Base-by-base conservation (phyloP, 2,329 filamentous ascomycete species). In the Epichloe hybrida region DNA sequence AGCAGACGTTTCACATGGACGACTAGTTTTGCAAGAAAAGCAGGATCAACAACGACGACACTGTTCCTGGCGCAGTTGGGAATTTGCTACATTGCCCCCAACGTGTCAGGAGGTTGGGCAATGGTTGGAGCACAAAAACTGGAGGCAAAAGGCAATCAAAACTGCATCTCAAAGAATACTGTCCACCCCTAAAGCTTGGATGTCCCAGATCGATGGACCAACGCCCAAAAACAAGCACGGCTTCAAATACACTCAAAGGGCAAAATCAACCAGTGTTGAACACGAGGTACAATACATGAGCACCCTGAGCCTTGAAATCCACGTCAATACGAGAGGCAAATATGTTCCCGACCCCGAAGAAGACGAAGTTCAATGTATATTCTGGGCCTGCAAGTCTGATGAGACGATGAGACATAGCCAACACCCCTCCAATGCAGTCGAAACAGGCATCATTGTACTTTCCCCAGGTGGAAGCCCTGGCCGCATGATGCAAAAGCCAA, bases 201-300 rank as follows among this genome's bases (percentile, higher is more conserved):
- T 89, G 5, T 95, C 89, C 1, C 90, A 97, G 62, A 91, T 97
- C 50, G 87, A 95, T 48, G 88, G 86, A 0, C 82, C 89, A 0
- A 96, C 91, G 0, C 90, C 91, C 49, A 85, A 77, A 62, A 86
- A 88, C 59, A 83, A 80, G 54, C 76, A 91, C 62, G 88, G 85
- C 0, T 91, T 90, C 71, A 93, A 90, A 62, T 95, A 86, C 64
- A 88, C 85, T 0, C 88, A 90, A 57, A 86, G 83, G 61, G 75
- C 77, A 54, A 80, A 81, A 57, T 83, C 83, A 1, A 86, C 83
- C 0, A 88, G 82, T 57, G 81, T 94, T 17, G 80, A 88, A 60
- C 86, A 91, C 57, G 88, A 94, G 64, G 82, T 81, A 3, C 86
- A 93, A 58, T 95, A 95, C 64, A 97, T 98, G 93, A 95, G 87